These are phyloP conservation scores for Plantago ovata DNA, from an alignment of 257 asterid species.

Conservation along the genomic window DNA sequence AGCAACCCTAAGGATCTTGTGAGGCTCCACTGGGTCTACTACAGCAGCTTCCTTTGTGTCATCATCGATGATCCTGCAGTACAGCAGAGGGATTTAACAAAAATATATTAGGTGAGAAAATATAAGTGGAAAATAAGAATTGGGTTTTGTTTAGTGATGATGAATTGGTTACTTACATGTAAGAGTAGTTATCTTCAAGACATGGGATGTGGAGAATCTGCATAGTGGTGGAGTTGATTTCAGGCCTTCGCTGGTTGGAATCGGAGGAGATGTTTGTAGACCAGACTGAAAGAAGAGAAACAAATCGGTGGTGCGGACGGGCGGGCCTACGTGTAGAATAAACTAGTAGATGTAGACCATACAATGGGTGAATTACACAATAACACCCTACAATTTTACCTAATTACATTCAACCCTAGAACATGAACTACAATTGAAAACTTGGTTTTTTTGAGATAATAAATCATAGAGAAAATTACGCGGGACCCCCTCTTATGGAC, in stretches of 20 bases:
- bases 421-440: too few relatives aligned
- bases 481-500: too few relatives aligned
- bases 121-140: background rate
- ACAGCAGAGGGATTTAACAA: background rate
- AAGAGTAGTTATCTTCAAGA: constrained; percentile 63
- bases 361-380: too few relatives aligned
- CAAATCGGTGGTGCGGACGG: background rate
- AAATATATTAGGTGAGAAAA: background rate
- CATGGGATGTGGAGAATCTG: constrained; percentile 71
- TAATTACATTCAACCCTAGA: too few relatives aligned
- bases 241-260: background rate
- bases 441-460: too few relatives aligned
- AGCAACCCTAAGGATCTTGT: constrained; percentile 65
- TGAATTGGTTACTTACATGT: constrained; percentile 32
- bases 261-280: background rate
- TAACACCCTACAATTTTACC: too few relatives aligned
- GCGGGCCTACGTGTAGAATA: too few relatives aligned
- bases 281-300: background rate
- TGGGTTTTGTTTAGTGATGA: background rate
- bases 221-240: too few relatives aligned
- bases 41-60: constrained; percentile 82
- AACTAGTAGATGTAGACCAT: too few relatives aligned
- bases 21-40: constrained; percentile 94
- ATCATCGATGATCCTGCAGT: constrained; percentile 64
- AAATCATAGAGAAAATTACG: too few relatives aligned